Percentiles rank a stretch among this genome's conserved stretches.
Conservation (phyloP, 257 asterid species). For the Fraxinus americana region DNA sequence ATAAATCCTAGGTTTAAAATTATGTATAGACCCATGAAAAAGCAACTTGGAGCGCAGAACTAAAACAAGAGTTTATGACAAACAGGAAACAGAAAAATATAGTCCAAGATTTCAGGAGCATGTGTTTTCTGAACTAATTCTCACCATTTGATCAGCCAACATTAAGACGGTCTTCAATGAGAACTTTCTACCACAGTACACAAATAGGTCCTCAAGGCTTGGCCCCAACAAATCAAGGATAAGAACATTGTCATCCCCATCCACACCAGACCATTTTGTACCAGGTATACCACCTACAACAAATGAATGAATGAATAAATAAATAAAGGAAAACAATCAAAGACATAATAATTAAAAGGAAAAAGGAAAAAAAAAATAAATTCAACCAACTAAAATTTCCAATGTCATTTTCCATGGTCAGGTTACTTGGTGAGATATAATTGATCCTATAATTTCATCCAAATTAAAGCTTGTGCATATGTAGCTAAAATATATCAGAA, state of each 20-base stretch:
- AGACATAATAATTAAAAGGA: background rate
- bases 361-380: constrained; percentile 11
- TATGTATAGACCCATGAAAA: background rate
- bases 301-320: constrained; percentile 4
- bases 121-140: background rate
- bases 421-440: background rate
- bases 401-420: background rate
- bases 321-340: constrained; percentile 1
- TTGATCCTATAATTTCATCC: background rate
- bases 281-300: constrained; percentile 82
- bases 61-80: constrained; percentile 20
- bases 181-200: constrained; percentile 89
- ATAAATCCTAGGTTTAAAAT: constrained; percentile 13
- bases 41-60: background rate
- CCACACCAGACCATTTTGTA: constrained; percentile 91
- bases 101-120: constrained; percentile 3
- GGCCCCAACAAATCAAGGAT: constrained; percentile 93
- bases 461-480: background rate
- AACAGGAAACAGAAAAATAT: constrained; percentile 16
- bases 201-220: constrained; percentile 94
- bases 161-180: constrained; percentile 83
- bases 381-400: background rate
- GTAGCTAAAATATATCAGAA: background rate
- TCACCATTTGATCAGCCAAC: constrained; percentile 98
- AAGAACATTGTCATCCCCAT: constrained; percentile 84